These are phyloP conservation scores for Pythium graminicola DNA, from an alignment of 352 stramenopile genomes.

Conservation along the genomic window DNA sequence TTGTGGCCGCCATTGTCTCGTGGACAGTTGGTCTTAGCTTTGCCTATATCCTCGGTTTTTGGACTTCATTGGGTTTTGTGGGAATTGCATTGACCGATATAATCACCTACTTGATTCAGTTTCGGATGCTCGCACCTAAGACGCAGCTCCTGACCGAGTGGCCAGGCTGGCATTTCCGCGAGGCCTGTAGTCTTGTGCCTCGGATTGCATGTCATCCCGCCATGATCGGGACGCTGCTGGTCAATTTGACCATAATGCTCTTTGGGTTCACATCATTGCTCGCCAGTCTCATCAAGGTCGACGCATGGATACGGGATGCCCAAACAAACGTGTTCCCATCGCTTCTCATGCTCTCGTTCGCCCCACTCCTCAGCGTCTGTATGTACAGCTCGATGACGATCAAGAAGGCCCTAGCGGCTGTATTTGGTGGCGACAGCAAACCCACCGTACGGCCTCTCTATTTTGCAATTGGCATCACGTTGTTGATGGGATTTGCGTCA, in stretches of 20 bases:
- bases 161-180: slow-evolving; percentile 26
- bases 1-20: slow-evolving; percentile 3
- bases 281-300: slow-evolving; percentile 48
- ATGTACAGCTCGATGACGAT: slow-evolving; percentile 28
- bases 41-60: slow-evolving; percentile 35
- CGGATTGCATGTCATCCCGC: slow-evolving; percentile 22
- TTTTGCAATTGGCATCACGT: background rate
- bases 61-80: slow-evolving; percentile 31
- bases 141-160: slow-evolving; percentile 23
- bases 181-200: slow-evolving; percentile 19
- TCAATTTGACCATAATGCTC: slow-evolving; percentile 40
- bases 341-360: slow-evolving; percentile 40
- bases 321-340: slow-evolving; percentile 45
- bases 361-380: slow-evolving; percentile 41
- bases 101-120: slow-evolving; percentile 34
- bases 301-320: slow-evolving; percentile 34
- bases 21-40: slow-evolving; percentile 16
- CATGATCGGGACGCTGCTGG: slow-evolving; percentile 37
- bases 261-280: slow-evolving; percentile 48
- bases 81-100: slow-evolving; percentile 30
- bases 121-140: slow-evolving; percentile 31
- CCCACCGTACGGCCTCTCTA: background rate
- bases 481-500: slow-evolving; percentile 5
- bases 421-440: slow-evolving; percentile 5
- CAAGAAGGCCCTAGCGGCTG: slow-evolving; percentile 15